Evolutionary conservation across 2,329 filamentous ascomycete genomes (phyloP), one percentile per base, ranked within the genome.

Genomic region (Diaporthe australafricana): DNA sequence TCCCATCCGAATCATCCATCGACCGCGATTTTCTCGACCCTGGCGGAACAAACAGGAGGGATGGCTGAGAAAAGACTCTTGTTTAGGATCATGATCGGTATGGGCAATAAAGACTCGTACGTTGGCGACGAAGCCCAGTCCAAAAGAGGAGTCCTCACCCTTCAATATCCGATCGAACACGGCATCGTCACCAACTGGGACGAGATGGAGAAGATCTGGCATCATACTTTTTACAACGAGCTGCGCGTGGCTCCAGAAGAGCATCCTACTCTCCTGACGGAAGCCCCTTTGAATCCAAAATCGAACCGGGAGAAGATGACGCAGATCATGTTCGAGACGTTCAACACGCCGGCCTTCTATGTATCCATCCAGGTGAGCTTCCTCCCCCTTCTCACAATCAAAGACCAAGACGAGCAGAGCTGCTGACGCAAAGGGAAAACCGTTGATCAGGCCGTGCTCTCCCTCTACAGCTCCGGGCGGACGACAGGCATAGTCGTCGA

Each of bases 271-370:
- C 92, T 99, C 84, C 91, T 99, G 86, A 99, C 96, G 80, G 96
- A 99, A 90, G 96, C 96, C 81, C 96, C 96, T 80, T 98, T 99
- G 93, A 99, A 99, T 93, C 96, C 96, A 86, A 98, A 98, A 92
- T 97, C 94, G 90, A 99, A 99, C 92, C 94, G 96, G 92, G 96
- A 99, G 92, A 99, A 99, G 95, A 99, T 99, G 96, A 98, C 96
- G 80, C 96, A 99, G 90, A 99, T 99, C 79, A 95, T 99, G 86
- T 99, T 99, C 90, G 96, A 99, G 92, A 99, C 96, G 81, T 99
- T 99, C 93, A 98, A 99, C 90, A 96, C 96, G 81, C 96, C 96
- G 80, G 96, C 96, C 80, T 98, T 99, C 92, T 99, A 99, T 91
- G 96, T 99, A 90, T 98, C 96, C 83, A 99, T 99, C 87, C 72